Conservation (phyloP, 1,284 basidiomycete species). For the Chalciporus sp. region DNA sequence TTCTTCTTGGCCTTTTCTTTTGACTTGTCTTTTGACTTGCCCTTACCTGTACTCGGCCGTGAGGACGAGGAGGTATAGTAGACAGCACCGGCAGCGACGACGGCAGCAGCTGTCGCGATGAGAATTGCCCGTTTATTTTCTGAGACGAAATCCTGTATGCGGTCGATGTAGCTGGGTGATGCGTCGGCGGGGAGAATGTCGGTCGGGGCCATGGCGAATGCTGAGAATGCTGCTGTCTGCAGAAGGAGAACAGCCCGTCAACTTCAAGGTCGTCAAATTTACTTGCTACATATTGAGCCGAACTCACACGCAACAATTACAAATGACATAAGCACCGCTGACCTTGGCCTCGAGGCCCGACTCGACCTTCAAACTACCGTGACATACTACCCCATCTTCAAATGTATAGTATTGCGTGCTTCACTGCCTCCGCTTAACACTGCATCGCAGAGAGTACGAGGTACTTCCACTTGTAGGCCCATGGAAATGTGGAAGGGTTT, state of each 20-base stretch:
- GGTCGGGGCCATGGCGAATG: constrained; percentile 26
- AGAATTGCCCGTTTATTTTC: constrained; percentile 76
- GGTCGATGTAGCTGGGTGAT: constrained; percentile 51
- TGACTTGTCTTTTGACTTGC: constrained; percentile 55
- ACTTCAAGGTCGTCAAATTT: constrained; percentile 8
- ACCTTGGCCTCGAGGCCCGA: no score
- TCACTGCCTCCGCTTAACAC: background rate
- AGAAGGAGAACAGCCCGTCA: background rate
- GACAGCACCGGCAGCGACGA: constrained; percentile 74
- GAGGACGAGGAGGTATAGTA: constrained; percentile 69
- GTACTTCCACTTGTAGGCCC: no score
- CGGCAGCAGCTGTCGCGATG: constrained; percentile 69
- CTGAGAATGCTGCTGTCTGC: background rate
- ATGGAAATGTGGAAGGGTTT: no score
- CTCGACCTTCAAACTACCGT: no score
- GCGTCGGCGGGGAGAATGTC: constrained; percentile 28
- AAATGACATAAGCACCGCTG: background rate
- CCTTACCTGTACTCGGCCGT: constrained; percentile 42
- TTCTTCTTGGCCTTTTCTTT: constrained; percentile 63
- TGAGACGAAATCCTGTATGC: constrained; percentile 69
- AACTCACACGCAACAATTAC: background rate
- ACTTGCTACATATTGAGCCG: background rate
- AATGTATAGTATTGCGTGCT: background rate
- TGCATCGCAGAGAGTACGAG: background rate
- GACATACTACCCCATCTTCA: constrained; percentile 4